Evolutionary conservation across 1,284 basidiomycete genomes (phyloP).

Genomic region (Termitomyces sp.): DNA sequence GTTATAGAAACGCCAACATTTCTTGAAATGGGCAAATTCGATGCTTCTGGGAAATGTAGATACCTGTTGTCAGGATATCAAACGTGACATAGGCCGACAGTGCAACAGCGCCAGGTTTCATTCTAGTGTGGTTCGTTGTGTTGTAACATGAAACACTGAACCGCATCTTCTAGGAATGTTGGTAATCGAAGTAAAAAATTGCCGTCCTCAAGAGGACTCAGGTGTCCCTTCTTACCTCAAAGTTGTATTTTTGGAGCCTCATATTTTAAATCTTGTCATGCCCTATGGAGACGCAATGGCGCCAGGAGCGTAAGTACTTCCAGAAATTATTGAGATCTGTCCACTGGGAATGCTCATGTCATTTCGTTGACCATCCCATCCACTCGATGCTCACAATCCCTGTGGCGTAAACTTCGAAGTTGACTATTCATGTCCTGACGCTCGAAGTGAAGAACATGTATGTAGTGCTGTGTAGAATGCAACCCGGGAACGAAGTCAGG

Average conservation of each 20-base stretch:
- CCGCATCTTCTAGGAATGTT: no score
- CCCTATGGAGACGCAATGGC: background rate
- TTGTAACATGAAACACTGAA: background rate
- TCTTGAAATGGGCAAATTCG: background rate
- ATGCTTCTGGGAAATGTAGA: background rate
- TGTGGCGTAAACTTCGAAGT: background rate
- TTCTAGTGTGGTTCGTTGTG: background rate
- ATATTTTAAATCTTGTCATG: background rate
- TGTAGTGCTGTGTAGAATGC: background rate
- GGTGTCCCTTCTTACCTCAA: background rate
- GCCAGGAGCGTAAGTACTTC: background rate
- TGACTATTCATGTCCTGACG: background rate
- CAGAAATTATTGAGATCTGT: background rate
- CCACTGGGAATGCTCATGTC: background rate
- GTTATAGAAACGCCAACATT: background rate
- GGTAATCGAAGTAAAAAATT: background rate
- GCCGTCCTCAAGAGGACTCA: background rate
- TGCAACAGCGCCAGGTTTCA: background rate
- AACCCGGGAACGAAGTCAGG: background rate
- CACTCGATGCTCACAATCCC: no score
- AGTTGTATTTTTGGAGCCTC: background rate
- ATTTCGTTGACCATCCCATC: background rate
- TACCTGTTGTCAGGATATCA: no score
- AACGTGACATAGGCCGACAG: background rate
- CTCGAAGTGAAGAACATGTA: background rate